These are phyloP conservation scores for Colletotrichum viniferum DNA, from an alignment of 2,329 filamentous ascomycete species.

Conservation along the genomic window DNA sequence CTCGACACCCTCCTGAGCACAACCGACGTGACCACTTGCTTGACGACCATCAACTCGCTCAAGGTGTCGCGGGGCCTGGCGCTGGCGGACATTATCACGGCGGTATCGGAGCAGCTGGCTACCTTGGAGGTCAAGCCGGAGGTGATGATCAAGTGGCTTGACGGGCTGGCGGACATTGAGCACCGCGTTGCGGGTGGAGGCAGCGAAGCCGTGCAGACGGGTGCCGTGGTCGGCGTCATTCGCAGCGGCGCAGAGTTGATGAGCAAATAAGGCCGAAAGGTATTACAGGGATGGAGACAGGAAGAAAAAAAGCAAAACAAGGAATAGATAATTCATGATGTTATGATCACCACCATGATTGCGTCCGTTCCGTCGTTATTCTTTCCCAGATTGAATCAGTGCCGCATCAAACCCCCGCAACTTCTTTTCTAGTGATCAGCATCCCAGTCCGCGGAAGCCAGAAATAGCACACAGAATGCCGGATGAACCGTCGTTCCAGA, in stretches of 20 bases:
- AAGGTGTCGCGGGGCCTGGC: conserved; percentile 88
- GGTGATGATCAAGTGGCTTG: conserved; percentile 89
- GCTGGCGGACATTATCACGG: conserved; percentile 90
- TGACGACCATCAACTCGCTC: conserved; percentile 85
- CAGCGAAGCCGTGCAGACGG: conserved; percentile 87
- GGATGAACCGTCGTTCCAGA: neutral
- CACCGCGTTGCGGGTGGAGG: conserved; percentile 88
- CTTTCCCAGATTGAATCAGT: neutral
- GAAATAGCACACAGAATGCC: neutral
- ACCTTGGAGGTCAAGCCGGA: conserved; percentile 84
- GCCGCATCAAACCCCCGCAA: neutral
- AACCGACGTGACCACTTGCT: conserved; percentile 85
- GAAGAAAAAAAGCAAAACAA: neutral
- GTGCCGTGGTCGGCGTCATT: conserved; percentile 88
- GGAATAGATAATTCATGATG: conserved; percentile 10
- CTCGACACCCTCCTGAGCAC: conserved; percentile 82
- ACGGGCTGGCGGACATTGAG: conserved; percentile 90
- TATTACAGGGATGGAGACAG: neutral
- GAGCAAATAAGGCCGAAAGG: conserved; percentile 29
- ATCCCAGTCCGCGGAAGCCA: neutral
- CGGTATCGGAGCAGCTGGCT: conserved; percentile 80
- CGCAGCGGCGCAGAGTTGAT: conserved; percentile 82
- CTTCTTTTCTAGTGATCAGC: neutral
- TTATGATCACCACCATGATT: conserved; percentile 1
- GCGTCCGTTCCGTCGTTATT: neutral